Evolutionary conservation across 2,329 filamentous ascomycete genomes (phyloP), one percentile per base, ranked within the genome.

Genomic region (Tetracladium maxilliforme): DNA sequence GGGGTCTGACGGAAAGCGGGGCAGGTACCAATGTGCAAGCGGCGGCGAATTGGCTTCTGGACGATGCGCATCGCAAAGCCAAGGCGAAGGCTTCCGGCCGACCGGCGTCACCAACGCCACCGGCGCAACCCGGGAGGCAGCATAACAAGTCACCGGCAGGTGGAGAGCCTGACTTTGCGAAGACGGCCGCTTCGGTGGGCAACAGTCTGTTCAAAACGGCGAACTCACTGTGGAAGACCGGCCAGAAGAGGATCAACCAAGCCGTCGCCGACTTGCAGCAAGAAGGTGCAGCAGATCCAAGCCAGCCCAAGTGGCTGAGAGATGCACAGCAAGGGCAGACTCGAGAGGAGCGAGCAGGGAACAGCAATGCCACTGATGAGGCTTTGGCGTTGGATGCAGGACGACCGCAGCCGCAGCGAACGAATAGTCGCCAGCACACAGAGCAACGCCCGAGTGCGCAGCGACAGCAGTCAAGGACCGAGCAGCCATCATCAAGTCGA

Each of bases 221-320:
- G 3, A 92, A 92, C 37, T 87, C 82, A 1, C 54, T 95, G 1
- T 98, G 90, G 90, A 98, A 93, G 46, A 81, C 79, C 4, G 75
- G 87, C 1, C 82, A 86, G 43, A 98, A 93, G 51, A 86, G 82
- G 45, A 69, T 95, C 30, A 83, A 92, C 41, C 83, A 90, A 49
- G 87, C 83, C 5, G 80, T 95, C 17, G 74, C 84, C 7, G 90
- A 98, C 10, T 79, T 95, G 30, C 69, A 77, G 36, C 61, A 69
- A 34, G 64, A 65, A 21, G 76, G 73, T n/a, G 58, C 61, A 14
- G 18, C 34, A 5, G 84, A 93, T 42, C 63, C 78, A 3, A 80
- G 49, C 41, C 81, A 93, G 44, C 90, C 90, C 1, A 90, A 82
- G 44, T 98, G 90, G 90, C 93, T 98, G 87, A 73, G 78, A 39